Conservation (phyloP, 1,284 basidiomycete genomes). For the Acaromyces ingoldii region DNA sequence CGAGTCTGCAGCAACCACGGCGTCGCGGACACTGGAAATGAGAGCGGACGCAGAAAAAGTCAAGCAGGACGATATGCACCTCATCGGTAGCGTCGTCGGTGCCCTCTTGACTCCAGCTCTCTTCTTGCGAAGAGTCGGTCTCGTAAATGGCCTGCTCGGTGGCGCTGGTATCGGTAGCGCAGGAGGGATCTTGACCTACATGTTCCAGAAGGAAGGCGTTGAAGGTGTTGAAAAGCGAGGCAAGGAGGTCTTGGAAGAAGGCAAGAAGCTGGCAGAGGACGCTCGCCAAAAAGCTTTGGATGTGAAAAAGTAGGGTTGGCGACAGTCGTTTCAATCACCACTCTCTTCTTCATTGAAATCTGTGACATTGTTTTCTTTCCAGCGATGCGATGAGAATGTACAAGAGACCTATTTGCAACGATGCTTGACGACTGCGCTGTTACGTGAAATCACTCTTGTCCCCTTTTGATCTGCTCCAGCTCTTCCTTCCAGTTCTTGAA, state of each 20-base stretch:
- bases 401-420: no score
- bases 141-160: slow-evolving; percentile 44
- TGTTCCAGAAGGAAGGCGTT: slow-evolving; percentile 17
- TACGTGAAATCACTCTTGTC: no score
- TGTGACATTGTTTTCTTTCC: no score
- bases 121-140: slow-evolving; percentile 34
- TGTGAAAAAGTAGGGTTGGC: no score
- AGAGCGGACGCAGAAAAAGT: slow-evolving; percentile 9
- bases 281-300: slow-evolving; percentile 1
- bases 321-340: no score
- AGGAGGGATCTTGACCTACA: slow-evolving; percentile 28
- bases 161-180: slow-evolving; percentile 42
- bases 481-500: slow-evolving; percentile 38
- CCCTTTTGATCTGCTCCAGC: slow-evolving; percentile 36
- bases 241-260: background rate
- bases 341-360: no score
- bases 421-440: no score
- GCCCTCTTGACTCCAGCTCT: slow-evolving; percentile 39
- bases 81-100: slow-evolving; percentile 42
- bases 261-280: background rate
- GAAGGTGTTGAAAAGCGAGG: background rate
- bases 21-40: slow-evolving; percentile 3
- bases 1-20: slow-evolving; percentile 5
- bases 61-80: slow-evolving; percentile 39
- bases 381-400: no score